A percentile compares a stretch with the other conserved stretches of the same genome.
Evolutionary conservation across 768 basidiomycete genomes (phyloP).

Genomic region (Leccinum boreale): DNA sequence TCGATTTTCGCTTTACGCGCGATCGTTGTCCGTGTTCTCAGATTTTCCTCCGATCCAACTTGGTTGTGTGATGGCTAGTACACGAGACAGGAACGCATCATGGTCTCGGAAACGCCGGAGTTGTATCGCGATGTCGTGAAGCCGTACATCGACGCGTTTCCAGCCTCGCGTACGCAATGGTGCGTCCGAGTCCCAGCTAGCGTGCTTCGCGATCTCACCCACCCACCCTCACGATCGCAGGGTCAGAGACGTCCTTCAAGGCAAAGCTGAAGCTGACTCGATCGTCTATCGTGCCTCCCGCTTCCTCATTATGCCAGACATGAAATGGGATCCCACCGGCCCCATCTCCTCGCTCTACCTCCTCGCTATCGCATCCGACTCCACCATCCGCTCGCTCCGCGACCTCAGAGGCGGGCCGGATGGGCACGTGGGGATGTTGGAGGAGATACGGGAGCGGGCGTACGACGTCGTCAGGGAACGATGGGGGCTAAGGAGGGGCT

Average conservation of each 20-base stretch:
- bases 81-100: slow-evolving; percentile 61
- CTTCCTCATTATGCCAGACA: slow-evolving; percentile 87
- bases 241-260: slow-evolving; percentile 82
- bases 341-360: slow-evolving; percentile 71
- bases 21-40: background rate
- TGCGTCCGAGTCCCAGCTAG: slow-evolving; percentile 34
- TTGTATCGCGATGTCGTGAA: slow-evolving; percentile 66
- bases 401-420: slow-evolving; percentile 52
- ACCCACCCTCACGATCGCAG: slow-evolving; percentile 38
- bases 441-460: slow-evolving; percentile 58
- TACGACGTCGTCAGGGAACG: slow-evolving; percentile 48
- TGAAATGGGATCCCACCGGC: slow-evolving; percentile 94
- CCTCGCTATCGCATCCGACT: slow-evolving; percentile 66
- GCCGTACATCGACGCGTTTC: slow-evolving; percentile 78
- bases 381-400: slow-evolving; percentile 65
- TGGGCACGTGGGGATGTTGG: slow-evolving; percentile 64
- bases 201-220: background rate
- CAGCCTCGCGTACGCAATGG: slow-evolving; percentile 80
- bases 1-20: background rate
- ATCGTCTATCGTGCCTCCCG: slow-evolving; percentile 60
- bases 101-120: slow-evolving; percentile 82
- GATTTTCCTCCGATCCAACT: background rate
- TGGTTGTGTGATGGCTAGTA: slow-evolving; percentile 46
- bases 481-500: slow-evolving; percentile 63
- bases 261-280: slow-evolving; percentile 70